phyloP scores from a whole-genome alignment of 306 rosid genomes.

The Cercis canadensis region DNA sequence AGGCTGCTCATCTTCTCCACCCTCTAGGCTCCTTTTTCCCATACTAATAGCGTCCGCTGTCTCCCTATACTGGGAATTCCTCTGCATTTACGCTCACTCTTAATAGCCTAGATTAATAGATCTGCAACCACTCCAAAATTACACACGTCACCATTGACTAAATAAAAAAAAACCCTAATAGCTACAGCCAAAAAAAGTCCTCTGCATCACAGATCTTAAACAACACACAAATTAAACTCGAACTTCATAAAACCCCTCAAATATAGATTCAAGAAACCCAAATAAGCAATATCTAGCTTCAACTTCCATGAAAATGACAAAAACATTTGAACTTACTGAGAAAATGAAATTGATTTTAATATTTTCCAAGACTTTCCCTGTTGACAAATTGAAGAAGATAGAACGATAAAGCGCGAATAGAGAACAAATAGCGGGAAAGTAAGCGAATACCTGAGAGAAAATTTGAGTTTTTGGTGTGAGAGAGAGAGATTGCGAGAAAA shows the following conservation, averaged over 20 bases:
- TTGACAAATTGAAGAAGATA: slow-evolving; percentile 20
- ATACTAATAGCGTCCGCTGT: slow-evolving; percentile 60
- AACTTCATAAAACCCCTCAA: slow-evolving; percentile 26
- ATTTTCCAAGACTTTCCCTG: neutral
- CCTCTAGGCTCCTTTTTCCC: slow-evolving; percentile 82
- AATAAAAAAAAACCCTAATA: slow-evolving; percentile 45
- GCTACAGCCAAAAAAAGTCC: slow-evolving; percentile 20
- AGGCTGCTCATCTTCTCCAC: slow-evolving; percentile 89
- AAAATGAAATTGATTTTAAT: neutral
- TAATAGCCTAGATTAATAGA: slow-evolving; percentile 44
- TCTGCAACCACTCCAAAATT: slow-evolving; percentile 53
- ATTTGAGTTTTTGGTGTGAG: slow-evolving; percentile 39
- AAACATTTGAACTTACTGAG: slow-evolving; percentile 21
- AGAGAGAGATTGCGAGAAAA: slow-evolving; percentile 44
- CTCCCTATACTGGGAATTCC: slow-evolving; percentile 64
- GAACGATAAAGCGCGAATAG: neutral
- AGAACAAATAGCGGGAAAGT: slow-evolving; percentile 41
- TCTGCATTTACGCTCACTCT: slow-evolving; percentile 60
- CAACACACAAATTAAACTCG: slow-evolving; percentile 35
- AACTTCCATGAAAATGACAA: neutral
- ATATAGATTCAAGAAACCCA: slow-evolving; percentile 4
- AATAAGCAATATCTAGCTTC: neutral
- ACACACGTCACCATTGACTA: slow-evolving; percentile 37
- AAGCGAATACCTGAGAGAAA: slow-evolving; percentile 35
- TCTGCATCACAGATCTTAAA: slow-evolving; percentile 48